Base-by-base conservation (phyloP, 192 early-diverging fungal species). In the Mortierella alpina region DNA sequence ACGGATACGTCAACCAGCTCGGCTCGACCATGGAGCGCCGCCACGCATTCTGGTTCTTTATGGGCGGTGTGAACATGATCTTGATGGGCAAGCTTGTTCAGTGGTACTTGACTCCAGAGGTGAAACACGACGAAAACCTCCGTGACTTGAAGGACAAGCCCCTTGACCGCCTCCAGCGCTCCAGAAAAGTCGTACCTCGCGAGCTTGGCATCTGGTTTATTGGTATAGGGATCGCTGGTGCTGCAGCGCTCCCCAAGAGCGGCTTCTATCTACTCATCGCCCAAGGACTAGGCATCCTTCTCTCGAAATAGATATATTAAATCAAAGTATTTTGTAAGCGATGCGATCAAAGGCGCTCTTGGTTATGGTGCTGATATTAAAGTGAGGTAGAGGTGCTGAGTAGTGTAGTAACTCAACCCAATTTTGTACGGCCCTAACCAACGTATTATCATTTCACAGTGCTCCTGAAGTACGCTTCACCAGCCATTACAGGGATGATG, bases 1-100 rank as follows among this genome's bases (percentile, higher is more conserved):
- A 20, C 22, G 73, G 73, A 42, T 75, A 75, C 53, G 2, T 75
- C 53, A 46, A 63, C 48, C 55, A 66, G 39, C 57, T 75, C 49
- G 46, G 7, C 8, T 1, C 3, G 0, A 12, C 14, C 9, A 11
- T 49, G 6, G 14, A 12, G 7, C 73, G 73, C 50, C 42, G 59
- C 1, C 18, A 61, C 58, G 52, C 73, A 5, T 51, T 75, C 52
- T 75, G 66, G 73, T 75, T 75, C 23, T 46, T 67, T 22, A 9
- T 75, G 2, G 65, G 31, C 12, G 65, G 73, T 17, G 2, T 52
- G 40, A 62, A 61, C 23, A 20, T 75, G 3, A 44, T 68, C 44
- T 7, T 75, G 7, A 44, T 75, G 45, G 73, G 73, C 6, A 58
- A 61, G 22, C 11, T 61, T 10, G 39, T 75, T 9, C 56, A 68